These are phyloP conservation scores for Alternaria consortialis DNA, from an alignment of 2,329 filamentous ascomycete species.

Conservation along the genomic window DNA sequence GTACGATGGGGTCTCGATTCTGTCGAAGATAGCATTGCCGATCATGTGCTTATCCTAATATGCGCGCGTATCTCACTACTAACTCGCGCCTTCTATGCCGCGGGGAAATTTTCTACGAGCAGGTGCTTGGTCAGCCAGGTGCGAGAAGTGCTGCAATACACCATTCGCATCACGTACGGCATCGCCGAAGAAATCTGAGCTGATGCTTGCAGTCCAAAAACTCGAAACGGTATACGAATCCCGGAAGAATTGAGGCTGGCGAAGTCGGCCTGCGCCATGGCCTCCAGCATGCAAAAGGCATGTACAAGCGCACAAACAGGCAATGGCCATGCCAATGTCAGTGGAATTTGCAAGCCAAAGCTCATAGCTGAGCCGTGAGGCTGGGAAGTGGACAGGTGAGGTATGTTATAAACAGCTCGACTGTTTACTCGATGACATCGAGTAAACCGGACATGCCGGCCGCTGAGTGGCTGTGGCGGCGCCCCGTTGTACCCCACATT, in stretches of 20 bases:
- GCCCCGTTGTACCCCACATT: conserved; percentile 33
- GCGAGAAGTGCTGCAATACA: background rate
- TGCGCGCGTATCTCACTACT: background rate
- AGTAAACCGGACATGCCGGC: conserved; percentile 30
- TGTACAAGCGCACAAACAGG: background rate
- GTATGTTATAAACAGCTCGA: conserved; percentile 24
- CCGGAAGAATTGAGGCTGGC: conserved; percentile 1
- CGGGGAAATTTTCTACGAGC: background rate
- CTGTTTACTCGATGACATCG: conserved; percentile 43
- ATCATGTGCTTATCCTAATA: background rate
- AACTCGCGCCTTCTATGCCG: background rate
- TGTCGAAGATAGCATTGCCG: background rate
- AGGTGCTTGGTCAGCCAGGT: background rate
- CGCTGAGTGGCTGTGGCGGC: conserved; percentile 26
- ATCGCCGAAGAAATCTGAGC: background rate
- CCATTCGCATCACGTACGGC: background rate
- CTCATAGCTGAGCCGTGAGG: conserved; percentile 7
- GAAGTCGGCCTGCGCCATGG: background rate
- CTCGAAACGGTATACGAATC: conserved; percentile 2
- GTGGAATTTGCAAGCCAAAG: conserved; percentile 1
- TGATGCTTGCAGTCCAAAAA: background rate
- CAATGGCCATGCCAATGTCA: background rate
- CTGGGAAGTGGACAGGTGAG: conserved; percentile 11
- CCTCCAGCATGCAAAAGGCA: conserved; percentile 1
- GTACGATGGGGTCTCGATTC: background rate